Evolutionary conservation across 2,329 filamentous ascomycete species (phyloP).

Genomic region (Pseudogymnoascus pannorum): DNA sequence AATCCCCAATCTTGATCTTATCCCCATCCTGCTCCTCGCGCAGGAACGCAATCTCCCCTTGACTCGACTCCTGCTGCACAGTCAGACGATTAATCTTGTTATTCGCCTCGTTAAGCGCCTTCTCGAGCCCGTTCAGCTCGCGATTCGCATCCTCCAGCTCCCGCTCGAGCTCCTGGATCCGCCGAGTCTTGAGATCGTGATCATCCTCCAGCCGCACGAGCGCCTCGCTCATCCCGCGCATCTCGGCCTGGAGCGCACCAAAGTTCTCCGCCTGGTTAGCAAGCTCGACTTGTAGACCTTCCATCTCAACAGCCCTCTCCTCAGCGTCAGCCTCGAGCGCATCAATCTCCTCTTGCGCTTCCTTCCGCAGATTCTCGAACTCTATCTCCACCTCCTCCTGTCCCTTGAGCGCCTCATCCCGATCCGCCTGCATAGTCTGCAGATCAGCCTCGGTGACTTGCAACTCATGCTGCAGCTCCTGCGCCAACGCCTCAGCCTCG

Average conservation of each 20-base stretch:
- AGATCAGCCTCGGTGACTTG: constrained; percentile 74
- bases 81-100: constrained; percentile 81
- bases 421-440: constrained; percentile 69
- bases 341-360: constrained; percentile 61
- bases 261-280: constrained; percentile 79
- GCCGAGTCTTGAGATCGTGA: constrained; percentile 67
- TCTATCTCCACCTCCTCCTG: constrained; percentile 51
- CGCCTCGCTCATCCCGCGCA: constrained; percentile 83
- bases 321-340: constrained; percentile 65
- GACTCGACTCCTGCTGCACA: constrained; percentile 86
- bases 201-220: constrained; percentile 85
- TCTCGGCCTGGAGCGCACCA: constrained; percentile 83
- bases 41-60: constrained; percentile 88
- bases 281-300: constrained; percentile 63
- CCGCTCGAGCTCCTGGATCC: constrained; percentile 74
- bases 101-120: constrained; percentile 75
- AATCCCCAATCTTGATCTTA: constrained; percentile 94
- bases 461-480: constrained; percentile 71
- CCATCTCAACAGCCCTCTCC: constrained; percentile 62
- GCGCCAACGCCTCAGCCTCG: constrained; percentile 48
- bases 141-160: constrained; percentile 78
- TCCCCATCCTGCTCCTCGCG: constrained; percentile 94
- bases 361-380: constrained; percentile 53
- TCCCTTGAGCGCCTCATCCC: constrained; percentile 73
- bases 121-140: constrained; percentile 80